phyloP scores from a whole-genome alignment of 345 rosid genomes.

The Pseudoturritis turrita region DNA sequence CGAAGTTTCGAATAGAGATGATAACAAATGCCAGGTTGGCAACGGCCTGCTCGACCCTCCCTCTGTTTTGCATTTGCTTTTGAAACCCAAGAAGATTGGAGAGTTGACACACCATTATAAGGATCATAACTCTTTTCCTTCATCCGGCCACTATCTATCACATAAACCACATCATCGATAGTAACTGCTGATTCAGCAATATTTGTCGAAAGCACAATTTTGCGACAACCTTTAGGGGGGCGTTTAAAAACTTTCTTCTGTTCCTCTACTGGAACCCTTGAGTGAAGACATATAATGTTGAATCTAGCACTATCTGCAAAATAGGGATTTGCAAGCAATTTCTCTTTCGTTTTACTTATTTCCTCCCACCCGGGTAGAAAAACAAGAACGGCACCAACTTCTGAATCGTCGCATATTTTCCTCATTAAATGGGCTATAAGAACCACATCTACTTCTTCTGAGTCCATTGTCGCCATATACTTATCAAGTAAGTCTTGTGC shows the following conservation, averaged over 20 bases:
- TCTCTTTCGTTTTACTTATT: conserved; percentile 57
- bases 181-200: conserved; percentile 94
- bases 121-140: conserved; percentile 98
- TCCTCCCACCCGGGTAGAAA: conserved; percentile 99
- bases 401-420: conserved; percentile 67
- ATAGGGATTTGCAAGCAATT: conserved; percentile 41
- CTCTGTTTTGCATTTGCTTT: conserved; percentile 98
- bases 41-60: conserved; percentile 96
- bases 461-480: conserved; percentile 52
- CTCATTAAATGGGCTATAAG: conserved; percentile 62
- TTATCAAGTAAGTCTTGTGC: conserved; percentile 54
- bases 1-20: conserved; percentile 81
- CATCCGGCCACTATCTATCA: conserved; percentile 95
- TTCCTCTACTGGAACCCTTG: conserved; percentile 78
- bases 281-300: conserved; percentile 70
- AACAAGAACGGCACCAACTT: conserved; percentile 84
- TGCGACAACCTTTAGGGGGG: conserved; percentile 73
- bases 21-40: conserved; percentile 91
- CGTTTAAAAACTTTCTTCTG: conserved; percentile 74
- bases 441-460: conserved; percentile 61
- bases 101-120: conserved; percentile 75
- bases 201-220: conserved; percentile 84
- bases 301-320: conserved; percentile 57
- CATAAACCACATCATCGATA: conserved; percentile 95
- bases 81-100: conserved; percentile 89